Evolutionary conservation across 805 yeast species (phyloP).

Genomic region (Candida oleophila): DNA sequence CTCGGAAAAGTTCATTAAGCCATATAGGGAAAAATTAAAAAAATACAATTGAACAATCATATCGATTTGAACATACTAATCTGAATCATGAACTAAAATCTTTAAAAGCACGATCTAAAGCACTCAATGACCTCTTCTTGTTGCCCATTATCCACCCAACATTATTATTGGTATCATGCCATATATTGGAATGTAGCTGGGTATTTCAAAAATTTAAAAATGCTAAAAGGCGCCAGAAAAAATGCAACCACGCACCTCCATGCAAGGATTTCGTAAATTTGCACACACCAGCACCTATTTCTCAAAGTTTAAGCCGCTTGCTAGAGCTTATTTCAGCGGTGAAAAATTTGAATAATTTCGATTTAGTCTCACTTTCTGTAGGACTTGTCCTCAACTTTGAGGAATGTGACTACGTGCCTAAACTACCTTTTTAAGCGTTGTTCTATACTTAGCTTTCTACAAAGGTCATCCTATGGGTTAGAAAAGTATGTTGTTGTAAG

Average conservation of each 20-base stretch:
- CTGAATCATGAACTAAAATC: slow-evolving; percentile 2
- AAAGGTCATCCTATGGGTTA: too few species aligned
- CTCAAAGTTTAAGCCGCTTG: neutral
- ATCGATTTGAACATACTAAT: neutral
- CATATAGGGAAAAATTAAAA: neutral
- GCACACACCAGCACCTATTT: neutral
- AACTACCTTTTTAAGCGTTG: too few species aligned
- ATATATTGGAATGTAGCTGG: neutral
- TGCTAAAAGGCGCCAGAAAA: neutral
- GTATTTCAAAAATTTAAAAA: neutral
- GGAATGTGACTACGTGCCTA: too few species aligned
- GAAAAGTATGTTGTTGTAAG: too few species aligned
- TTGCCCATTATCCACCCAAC: neutral
- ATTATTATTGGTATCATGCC: neutral
- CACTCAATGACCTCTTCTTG: neutral
- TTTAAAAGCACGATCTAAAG: neutral
- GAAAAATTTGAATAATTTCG: neutral
- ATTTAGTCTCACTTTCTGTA: too few species aligned
- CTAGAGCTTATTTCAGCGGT: neutral
- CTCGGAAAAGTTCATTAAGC: neutral
- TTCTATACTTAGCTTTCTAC: too few species aligned
- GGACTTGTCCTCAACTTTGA: too few species aligned
- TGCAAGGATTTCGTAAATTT: neutral
- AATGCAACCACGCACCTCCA: neutral
- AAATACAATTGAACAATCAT: neutral